Evolutionary conservation across 31 red algal genomes (phyloP), one percentile per base, ranked within the genome.

Genomic region (Odonthalia washingtoniensis): DNA sequence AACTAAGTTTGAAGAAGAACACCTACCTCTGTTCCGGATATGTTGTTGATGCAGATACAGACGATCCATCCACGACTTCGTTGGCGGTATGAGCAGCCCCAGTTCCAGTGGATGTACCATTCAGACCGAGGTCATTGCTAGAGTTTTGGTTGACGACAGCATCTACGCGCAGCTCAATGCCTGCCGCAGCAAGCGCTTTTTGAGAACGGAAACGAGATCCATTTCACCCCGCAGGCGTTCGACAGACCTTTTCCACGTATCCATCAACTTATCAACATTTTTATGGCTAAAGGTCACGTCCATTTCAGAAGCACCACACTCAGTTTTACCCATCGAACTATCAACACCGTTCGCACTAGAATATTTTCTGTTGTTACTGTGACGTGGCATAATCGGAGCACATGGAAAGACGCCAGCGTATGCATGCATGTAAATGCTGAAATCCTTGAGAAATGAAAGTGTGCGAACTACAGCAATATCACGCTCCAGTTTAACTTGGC

Each of bases 21-120:
- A 83, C 80, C 21, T 83, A 83, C 80, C 81, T 91, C 89, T 45
- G 89, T 73, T n/a, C 49, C 9, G 66, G 12, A 18, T 6, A 70
- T n/a, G n/a, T n/a, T n/a, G n/a, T n/a, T n/a, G n/a, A n/a, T n/a
- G n/a, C n/a, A n/a, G n/a, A n/a, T n/a, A n/a, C n/a, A n/a, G n/a
- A n/a, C 67, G 14, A 32, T 21, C 72, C 26, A 4, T 75, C 72
- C 72, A 75, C 27, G 44, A 28, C 27, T 9, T 75, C 72, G 36
- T 38, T 75, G 26, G 27, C 37, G 36, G 5, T 33, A 9, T 38
- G 24, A 4, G 18, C 28, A 39, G 26, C 37, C 27, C 28, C 37
- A n/a, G 5, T 38, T n/a, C n/a, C n/a, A 9, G 37, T 42, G 44
- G 26, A 0, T 40, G 5, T 0, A 9, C 37, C 27, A 34, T 37